phyloP scores from a whole-genome alignment of 352 stramenopile species.

The Pythium brassicae region DNA sequence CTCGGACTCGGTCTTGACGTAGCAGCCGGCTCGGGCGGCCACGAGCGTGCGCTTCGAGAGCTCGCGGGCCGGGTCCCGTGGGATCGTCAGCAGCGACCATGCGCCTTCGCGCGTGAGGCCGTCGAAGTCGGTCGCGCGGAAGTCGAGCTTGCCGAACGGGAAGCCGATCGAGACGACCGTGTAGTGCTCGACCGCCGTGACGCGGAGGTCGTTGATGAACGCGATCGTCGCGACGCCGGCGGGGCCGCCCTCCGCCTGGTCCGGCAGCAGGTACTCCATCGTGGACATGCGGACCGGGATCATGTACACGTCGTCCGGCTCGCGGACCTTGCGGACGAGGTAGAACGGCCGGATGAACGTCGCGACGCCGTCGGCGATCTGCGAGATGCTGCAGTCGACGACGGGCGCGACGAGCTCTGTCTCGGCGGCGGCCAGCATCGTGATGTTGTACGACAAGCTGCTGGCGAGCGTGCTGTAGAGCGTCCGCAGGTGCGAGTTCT shows the following conservation, averaged over 20 bases:
- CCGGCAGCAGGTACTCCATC: slow-evolving; percentile 34
- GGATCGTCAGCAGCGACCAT: slow-evolving; percentile 4
- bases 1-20: slow-evolving; percentile 26
- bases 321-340: slow-evolving; percentile 24
- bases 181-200: slow-evolving; percentile 14
- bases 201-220: slow-evolving; percentile 25
- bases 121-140: slow-evolving; percentile 4
- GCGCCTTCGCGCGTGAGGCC: neutral
- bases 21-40: slow-evolving; percentile 30
- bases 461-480: slow-evolving; percentile 19
- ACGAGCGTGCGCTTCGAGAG: slow-evolving; percentile 28
- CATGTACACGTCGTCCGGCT: slow-evolving; percentile 21
- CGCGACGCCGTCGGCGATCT: slow-evolving; percentile 13
- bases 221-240: slow-evolving; percentile 23
- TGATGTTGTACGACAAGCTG: slow-evolving; percentile 24
- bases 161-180: slow-evolving; percentile 29
- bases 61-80: neutral
- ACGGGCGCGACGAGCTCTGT: slow-evolving; percentile 8
- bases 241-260: slow-evolving; percentile 23
- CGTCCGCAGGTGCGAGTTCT: slow-evolving; percentile 19
- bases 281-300: slow-evolving; percentile 24
- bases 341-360: slow-evolving; percentile 32
- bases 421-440: slow-evolving; percentile 15
- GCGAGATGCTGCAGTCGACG: slow-evolving; percentile 13
- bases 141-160: slow-evolving; percentile 25